phyloP scores from a whole-genome alignment of 257 asterid genomes.

The Gardenia jasminoides region DNA sequence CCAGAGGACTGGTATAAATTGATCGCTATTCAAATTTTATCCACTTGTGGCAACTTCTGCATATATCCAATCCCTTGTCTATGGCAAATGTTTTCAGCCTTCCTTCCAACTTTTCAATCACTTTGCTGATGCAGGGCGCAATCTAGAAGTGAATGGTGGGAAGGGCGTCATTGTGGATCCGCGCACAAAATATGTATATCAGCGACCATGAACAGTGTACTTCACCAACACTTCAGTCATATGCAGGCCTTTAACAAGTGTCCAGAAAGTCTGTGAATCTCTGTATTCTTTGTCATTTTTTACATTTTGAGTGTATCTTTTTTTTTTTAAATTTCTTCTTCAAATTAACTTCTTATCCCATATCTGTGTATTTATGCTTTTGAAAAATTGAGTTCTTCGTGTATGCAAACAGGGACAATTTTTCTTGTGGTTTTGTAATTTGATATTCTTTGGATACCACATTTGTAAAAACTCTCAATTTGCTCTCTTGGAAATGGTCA shows the following conservation, averaged over 20 bases:
- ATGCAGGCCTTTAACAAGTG: not conserved
- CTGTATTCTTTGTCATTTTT: not conserved
- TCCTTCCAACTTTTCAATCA: not conserved
- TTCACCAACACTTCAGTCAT: not conserved
- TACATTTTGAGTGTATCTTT: not conserved
- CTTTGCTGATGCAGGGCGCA: constrained; percentile 68
- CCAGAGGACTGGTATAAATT: too few relatives aligned
- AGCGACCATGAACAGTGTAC: constrained; percentile 47
- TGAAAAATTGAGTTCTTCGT: not conserved
- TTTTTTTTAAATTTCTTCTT: not conserved
- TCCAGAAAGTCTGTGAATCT: constrained; percentile 1
- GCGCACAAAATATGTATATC: constrained; percentile 85
- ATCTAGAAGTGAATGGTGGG: constrained; percentile 94
- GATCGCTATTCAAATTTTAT: too few relatives aligned
- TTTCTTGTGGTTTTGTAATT: not conserved
- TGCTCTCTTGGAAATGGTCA: not conserved
- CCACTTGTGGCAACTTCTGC: too few relatives aligned
- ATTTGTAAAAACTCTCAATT: not conserved
- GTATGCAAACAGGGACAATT: not conserved
- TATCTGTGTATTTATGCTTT: not conserved
- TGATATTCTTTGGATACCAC: constrained; percentile 14
- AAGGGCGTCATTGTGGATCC: constrained; percentile 93
- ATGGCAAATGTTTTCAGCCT: not conserved
- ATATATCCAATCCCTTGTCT: too few relatives aligned
- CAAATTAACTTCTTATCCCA: not conserved